A percentile compares a stretch with the other conserved stretches of the same genome.
These are phyloP conservation scores for Colletotrichum gigasporum DNA, from an alignment of 2,329 filamentous ascomycete genomes.

Conservation along the genomic window DNA sequence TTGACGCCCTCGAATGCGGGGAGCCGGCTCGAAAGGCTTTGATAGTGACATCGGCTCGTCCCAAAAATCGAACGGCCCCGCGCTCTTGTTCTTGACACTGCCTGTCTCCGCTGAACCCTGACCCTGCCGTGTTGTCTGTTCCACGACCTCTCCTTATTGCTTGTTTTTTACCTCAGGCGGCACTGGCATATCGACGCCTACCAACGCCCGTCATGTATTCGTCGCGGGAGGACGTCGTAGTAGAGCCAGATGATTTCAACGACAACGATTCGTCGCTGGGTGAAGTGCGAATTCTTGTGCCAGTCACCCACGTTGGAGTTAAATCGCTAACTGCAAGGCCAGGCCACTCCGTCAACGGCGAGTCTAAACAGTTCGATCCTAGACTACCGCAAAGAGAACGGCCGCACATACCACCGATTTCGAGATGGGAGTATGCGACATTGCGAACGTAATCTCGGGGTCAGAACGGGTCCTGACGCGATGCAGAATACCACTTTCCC, in stretches of 20 bases:
- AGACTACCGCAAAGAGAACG: slow-evolving; percentile 30
- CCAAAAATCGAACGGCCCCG: slow-evolving; percentile 1
- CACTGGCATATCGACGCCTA: too few species aligned
- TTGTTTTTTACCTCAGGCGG: too few species aligned
- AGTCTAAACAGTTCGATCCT: slow-evolving; percentile 45
- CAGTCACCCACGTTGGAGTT: too few species aligned
- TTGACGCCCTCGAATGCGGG: not conserved
- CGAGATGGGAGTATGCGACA: slow-evolving; percentile 28
- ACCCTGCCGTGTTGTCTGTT: too few species aligned
- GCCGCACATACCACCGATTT: slow-evolving; percentile 35
- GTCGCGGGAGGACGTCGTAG: not conserved
- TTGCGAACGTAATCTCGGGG: not conserved
- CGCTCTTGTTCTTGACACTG: too few species aligned
- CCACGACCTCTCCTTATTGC: too few species aligned
- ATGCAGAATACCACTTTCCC: slow-evolving; percentile 31
- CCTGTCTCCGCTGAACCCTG: too few species aligned
- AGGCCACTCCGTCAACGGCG: slow-evolving; percentile 36
- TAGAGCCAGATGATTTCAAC: slow-evolving; percentile 26
- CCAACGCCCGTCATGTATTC: too few species aligned
- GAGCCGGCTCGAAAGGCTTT: not conserved
- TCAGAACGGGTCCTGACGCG: not conserved
- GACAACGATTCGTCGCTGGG: slow-evolving; percentile 29
- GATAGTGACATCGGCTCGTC: not conserved
- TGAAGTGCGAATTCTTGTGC: not conserved
- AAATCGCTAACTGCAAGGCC: not conserved